Conservation (phyloP, 1,139 yeast species). For the Saccharomyces pastorianus region DNA sequence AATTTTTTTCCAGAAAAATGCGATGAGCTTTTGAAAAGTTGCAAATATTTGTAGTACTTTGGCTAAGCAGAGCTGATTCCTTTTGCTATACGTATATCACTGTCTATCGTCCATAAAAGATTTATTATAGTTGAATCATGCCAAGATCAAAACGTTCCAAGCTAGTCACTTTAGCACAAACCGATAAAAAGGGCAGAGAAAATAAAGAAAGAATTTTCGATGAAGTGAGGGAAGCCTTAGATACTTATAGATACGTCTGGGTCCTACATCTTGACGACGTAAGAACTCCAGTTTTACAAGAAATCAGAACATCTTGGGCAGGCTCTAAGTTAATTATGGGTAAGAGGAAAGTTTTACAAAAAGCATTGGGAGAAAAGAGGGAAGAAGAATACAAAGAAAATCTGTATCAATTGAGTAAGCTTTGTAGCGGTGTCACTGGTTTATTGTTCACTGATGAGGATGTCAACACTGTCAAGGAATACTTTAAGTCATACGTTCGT, state of each 20-base stretch:
- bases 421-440: constrained; percentile 70
- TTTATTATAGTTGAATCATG: constrained; percentile 39
- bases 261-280: constrained; percentile 82
- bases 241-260: constrained; percentile 72
- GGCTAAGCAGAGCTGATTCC: background rate
- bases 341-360: constrained; percentile 84
- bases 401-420: constrained; percentile 56
- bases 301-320: constrained; percentile 82
- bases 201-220: constrained; percentile 87
- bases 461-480: constrained; percentile 75
- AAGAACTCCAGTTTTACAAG: constrained; percentile 92
- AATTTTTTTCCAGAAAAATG: background rate
- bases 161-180: constrained; percentile 90
- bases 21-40: background rate
- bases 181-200: constrained; percentile 91
- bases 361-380: constrained; percentile 79
- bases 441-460: constrained; percentile 80
- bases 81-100: background rate
- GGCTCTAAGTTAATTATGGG: constrained; percentile 87
- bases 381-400: constrained; percentile 89
- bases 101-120: background rate
- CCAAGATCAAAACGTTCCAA: constrained; percentile 93
- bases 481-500: constrained; percentile 69
- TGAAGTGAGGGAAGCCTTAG: constrained; percentile 77
- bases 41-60: background rate